A percentile compares a stretch with the other conserved stretches of the same genome.
Evolutionary conservation across 345 rosid species (phyloP).

Genomic region (Erodium maritimum): DNA sequence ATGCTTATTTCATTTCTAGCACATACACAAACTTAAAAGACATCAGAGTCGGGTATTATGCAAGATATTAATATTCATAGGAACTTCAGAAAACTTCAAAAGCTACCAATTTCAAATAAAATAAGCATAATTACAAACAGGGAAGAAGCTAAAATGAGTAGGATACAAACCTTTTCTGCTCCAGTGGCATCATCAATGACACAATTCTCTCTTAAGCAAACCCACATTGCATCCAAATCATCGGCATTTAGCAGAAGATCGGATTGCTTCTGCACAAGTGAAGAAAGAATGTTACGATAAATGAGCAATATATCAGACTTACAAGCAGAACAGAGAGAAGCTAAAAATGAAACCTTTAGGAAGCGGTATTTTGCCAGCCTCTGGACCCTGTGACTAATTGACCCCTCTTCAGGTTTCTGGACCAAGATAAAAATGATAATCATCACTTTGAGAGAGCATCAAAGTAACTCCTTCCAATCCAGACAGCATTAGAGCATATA

Average conservation of each 20-base stretch:
- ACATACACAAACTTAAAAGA: neutral
- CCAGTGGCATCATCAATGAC: conserved; percentile 97
- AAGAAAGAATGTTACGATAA: conserved; percentile 10
- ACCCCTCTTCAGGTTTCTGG: conserved; percentile 98
- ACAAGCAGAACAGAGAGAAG: neutral
- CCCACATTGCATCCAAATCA: conserved; percentile 99
- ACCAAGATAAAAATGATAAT: conserved; percentile 21
- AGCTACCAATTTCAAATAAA: neutral
- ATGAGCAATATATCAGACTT: neutral
- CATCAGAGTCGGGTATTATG: neutral
- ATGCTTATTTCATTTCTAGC: neutral
- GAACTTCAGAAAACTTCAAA: neutral
- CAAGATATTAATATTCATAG: neutral
- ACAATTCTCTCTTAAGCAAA: conserved; percentile 95
- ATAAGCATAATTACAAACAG: neutral
- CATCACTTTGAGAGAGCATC: too few relatives aligned
- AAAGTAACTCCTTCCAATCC: too few relatives aligned
- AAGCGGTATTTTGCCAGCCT: conserved; percentile 88
- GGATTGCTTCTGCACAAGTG: conserved; percentile 76
- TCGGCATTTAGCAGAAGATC: conserved; percentile 91
- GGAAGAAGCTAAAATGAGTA: neutral
- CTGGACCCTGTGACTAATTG: conserved; percentile 88
- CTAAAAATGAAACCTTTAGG: conserved; percentile 41
- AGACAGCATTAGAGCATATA: conserved; percentile 18
- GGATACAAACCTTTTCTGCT: conserved; percentile 72